Evolutionary conservation across 179 eudicot genomes (phyloP), one percentile per base, ranked within the genome.

Genomic region (Dionaea muscipula): DNA sequence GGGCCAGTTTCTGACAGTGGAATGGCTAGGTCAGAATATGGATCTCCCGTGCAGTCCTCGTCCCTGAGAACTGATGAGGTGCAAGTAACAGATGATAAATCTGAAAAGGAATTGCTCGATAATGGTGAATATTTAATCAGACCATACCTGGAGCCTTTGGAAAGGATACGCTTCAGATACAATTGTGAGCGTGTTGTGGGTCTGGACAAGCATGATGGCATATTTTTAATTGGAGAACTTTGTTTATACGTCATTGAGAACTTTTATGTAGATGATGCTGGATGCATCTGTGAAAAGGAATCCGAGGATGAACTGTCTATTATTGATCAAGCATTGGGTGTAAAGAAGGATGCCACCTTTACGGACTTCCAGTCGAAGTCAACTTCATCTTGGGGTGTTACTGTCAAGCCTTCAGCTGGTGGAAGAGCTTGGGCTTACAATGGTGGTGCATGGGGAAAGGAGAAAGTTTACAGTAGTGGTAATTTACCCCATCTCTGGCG

Each of bases 401-500:
- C 85, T 26, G 69, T 55, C 40, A 83, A 83, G 58, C 65, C 82
- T 8, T 73, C 67, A 49, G 58, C 69, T 49, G 99, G 96, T 36
- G 95, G 95, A 55, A 81, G 95, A 77, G 95, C 99, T 56, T 93
- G 99, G 99, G 96, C 95, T 7, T 89, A 83, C 60, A 85, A 69
- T 73, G 96, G 99, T 59, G 96, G 99, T 64, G 99, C 96, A 35
- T 93, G 99, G 99, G 99, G 96, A 53, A 89, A 89, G 73, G 99
- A 89, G 74, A 83, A 79, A 68, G 80, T 78, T 19, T 62, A 82
- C 59, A 67, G 74, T 51, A 80, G 85, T 57, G 75, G 94, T 63
- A 80, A 76, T 62, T 70, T 89, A 51, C 95, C 95, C 53, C 99
- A 93, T 75, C 78, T 75, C 38, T 89, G 96, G 99, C 87, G 67